Base-by-base conservation (phyloP, 2,329 filamentous ascomycete species). In the Cladosporium sp. region DNA sequence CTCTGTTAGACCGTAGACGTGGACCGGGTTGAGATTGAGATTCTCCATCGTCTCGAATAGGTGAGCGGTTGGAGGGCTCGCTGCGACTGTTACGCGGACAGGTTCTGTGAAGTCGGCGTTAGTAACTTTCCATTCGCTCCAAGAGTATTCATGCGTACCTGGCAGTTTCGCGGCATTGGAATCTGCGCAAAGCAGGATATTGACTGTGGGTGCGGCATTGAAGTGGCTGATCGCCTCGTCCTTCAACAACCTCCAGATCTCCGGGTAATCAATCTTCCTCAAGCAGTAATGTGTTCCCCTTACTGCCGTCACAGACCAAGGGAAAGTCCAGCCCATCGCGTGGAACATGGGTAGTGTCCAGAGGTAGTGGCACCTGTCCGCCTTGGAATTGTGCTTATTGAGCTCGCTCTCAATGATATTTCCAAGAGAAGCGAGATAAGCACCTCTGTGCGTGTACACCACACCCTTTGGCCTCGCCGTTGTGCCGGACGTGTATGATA, bases 241-340 rank as follows among this genome's bases (percentile, higher is more conserved):
- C 69, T 92, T 95, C 36, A 99, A 78, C 3, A 99, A 77, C 51
- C 84, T 83, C 94, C 94, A 99, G 61, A 99, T 96, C 60, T 93
- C 80, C 0, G 90, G 85, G 71, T 99, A 99, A 75, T 97, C 92
- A 64, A 99, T 90, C 78, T 96, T 97, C 61, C 94, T 84, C 17
- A 99, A 80, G 68, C 92, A 97, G 72, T 96, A 92, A 73, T 97
- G 92, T 3, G 93, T 95, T n/a, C 93, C 94, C 61, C 94, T 82
- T 4, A 94, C 92, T 1, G 92, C 91, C 11, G 91, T 95, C n/a
- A 97, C 83, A 1, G 92, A 84, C 94, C 70, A 73, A 3, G 70
- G 71, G 55, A 73, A 74, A 1, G 70, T 72, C 71, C 72, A 73
- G 74, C 82, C 82, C 72, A 80, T 83, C 7, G 84, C 79, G 65